These are phyloP conservation scores for Axilococcus clingmanii DNA, from an alignment of 139 green algal species.

Conservation along the genomic window DNA sequence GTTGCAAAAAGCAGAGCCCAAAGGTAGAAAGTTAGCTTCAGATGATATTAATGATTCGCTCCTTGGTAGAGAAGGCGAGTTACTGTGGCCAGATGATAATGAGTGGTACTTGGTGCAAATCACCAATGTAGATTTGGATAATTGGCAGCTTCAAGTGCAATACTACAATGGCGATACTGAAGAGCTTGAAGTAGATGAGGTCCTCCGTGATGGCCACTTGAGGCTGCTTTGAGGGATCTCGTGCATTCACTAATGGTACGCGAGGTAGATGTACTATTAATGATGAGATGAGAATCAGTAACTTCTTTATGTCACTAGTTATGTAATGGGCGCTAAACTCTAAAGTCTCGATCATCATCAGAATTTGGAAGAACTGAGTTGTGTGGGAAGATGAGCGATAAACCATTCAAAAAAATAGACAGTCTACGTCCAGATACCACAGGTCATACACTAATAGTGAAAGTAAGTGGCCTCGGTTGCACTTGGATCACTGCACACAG, in stretches of 20 bases:
- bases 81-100: slow-evolving; percentile 85
- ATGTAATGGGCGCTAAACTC: no score
- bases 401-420: slow-evolving; percentile 39
- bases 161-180: slow-evolving; percentile 74
- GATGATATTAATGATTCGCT: slow-evolving; percentile 45
- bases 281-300: background rate
- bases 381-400: no score
- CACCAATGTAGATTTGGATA: slow-evolving; percentile 50
- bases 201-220: slow-evolving; percentile 74
- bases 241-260: no score
- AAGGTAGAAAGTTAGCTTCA: slow-evolving; percentile 29
- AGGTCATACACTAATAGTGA: slow-evolving; percentile 63
- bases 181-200: slow-evolving; percentile 72
- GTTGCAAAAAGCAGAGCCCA: slow-evolving; percentile 31
- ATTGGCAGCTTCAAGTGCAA: no score
- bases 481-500: no score
- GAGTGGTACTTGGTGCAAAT: slow-evolving; percentile 81
- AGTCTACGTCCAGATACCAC: slow-evolving; percentile 52
- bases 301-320: background rate
- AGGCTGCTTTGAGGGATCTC: no score
- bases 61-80: slow-evolving; percentile 62
- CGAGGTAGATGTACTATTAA: background rate
- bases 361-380: no score
- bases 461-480: slow-evolving; percentile 38
- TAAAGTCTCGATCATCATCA: no score